phyloP scores from a whole-genome alignment of 2,329 filamentous ascomycete genomes.

The Alternaria arbusti region DNA sequence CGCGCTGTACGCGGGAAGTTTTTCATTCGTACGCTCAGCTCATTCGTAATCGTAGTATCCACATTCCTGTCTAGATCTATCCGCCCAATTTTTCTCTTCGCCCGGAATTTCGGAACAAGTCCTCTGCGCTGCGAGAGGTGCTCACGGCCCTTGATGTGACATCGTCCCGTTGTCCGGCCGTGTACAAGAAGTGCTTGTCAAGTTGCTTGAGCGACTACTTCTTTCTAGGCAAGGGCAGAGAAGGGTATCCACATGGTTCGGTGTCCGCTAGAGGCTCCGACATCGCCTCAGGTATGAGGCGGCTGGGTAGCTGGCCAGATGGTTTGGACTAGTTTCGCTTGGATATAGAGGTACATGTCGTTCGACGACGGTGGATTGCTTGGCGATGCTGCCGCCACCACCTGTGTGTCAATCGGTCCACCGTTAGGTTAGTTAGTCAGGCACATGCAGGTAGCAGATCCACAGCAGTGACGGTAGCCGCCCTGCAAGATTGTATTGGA shows the following conservation, averaged over 20 bases:
- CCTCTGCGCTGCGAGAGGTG: neutral
- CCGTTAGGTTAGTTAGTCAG: neutral
- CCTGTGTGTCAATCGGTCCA: neutral
- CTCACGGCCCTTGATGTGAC: neutral
- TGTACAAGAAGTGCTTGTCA: neutral
- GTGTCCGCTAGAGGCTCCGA: neutral
- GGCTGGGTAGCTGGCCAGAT: neutral
- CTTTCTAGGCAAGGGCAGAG: neutral
- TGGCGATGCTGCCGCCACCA: neutral
- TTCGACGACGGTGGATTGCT: neutral
- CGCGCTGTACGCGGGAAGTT: neutral
- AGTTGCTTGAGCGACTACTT: neutral
- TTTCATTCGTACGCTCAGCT: neutral
- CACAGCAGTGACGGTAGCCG: neutral
- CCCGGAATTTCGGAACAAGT: neutral
- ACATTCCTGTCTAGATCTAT: neutral
- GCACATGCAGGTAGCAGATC: neutral
- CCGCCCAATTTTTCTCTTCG: neutral
- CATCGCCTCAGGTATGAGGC: neutral
- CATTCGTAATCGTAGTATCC: neutral
- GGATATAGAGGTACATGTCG: neutral
- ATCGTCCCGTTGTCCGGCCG: neutral
- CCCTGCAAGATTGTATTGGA: slow-evolving; percentile 3
- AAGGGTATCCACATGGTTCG: neutral
- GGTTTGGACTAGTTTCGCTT: neutral